Percentiles rank a stretch among this genome's conserved stretches.
Conservation (phyloP, 2,329 filamentous ascomycete species). For the Botryosphaeria dothidea region DNA sequence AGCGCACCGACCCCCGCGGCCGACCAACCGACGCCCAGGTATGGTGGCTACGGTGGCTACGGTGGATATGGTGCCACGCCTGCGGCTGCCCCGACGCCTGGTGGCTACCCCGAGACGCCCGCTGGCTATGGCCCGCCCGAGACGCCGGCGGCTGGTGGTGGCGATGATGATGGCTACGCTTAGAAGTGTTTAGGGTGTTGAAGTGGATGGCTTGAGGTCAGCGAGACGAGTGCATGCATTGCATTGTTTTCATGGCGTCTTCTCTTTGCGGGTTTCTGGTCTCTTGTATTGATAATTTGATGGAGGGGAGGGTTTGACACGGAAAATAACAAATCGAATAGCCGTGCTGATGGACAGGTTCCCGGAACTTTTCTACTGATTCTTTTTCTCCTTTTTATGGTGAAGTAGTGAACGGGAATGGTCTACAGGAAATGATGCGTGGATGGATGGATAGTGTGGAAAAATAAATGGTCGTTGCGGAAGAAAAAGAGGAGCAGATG, state of each 20-base stretch:
- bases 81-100: slow-evolving; percentile 60
- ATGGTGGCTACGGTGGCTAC: slow-evolving; percentile 24
- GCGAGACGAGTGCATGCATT: background rate
- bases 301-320: background rate
- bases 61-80: slow-evolving; percentile 40
- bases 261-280: background rate
- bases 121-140: slow-evolving; percentile 54
- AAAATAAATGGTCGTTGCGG: too few relatives aligned
- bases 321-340: too few relatives aligned
- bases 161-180: slow-evolving; percentile 44
- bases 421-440: too few relatives aligned
- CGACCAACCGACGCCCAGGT: slow-evolving; percentile 25
- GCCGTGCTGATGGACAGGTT: too few relatives aligned
- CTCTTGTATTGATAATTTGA: background rate
- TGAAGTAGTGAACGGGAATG: too few relatives aligned
- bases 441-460: too few relatives aligned
- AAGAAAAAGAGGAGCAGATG: too few relatives aligned
- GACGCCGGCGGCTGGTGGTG: slow-evolving; percentile 52
- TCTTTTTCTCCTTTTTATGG: too few relatives aligned
- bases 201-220: background rate
- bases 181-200: slow-evolving; percentile 19
- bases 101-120: slow-evolving; percentile 55
- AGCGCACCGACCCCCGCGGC: slow-evolving; percentile 39
- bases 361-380: too few relatives aligned
- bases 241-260: background rate